A percentile compares a stretch with the other conserved stretches of the same genome.
Evolutionary conservation across 2,329 filamentous ascomycete genomes (phyloP).

Genomic region (Daldinia eschscholtzii): DNA sequence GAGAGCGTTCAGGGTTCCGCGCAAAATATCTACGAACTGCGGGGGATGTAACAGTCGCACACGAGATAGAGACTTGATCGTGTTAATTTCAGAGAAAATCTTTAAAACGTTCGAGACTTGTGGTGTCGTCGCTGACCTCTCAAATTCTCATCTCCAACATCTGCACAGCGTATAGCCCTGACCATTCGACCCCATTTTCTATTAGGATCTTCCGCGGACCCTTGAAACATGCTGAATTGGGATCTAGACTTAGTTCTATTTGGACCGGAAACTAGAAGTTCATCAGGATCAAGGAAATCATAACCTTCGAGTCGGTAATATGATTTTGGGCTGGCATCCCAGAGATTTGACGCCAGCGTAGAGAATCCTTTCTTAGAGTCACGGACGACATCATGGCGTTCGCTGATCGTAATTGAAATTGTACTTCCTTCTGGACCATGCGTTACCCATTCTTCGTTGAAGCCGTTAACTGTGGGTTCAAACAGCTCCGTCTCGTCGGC

Average conservation of each 20-base stretch:
- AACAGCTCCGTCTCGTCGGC: background rate
- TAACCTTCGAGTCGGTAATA: constrained; percentile 3
- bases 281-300: constrained; percentile 1
- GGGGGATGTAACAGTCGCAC: background rate
- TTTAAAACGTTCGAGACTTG: background rate
- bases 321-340: background rate
- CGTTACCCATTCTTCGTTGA: background rate
- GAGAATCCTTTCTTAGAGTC: background rate
- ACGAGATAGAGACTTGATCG: background rate
- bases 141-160: background rate
- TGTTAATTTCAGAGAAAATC: background rate
- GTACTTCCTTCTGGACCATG: background rate
- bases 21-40: background rate
- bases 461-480: background rate
- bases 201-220: background rate
- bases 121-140: background rate
- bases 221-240: background rate
- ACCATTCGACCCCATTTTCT: background rate
- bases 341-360: background rate
- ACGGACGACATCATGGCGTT: background rate
- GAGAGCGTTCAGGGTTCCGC: background rate
- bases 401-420: background rate
- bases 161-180: background rate
- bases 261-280: background rate
- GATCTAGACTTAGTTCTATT: background rate